Percentiles rank a stretch among this genome's conserved stretches.
Conservation (phyloP, 2,329 filamentous ascomycete species). For the Epichloe brachyelytri region DNA sequence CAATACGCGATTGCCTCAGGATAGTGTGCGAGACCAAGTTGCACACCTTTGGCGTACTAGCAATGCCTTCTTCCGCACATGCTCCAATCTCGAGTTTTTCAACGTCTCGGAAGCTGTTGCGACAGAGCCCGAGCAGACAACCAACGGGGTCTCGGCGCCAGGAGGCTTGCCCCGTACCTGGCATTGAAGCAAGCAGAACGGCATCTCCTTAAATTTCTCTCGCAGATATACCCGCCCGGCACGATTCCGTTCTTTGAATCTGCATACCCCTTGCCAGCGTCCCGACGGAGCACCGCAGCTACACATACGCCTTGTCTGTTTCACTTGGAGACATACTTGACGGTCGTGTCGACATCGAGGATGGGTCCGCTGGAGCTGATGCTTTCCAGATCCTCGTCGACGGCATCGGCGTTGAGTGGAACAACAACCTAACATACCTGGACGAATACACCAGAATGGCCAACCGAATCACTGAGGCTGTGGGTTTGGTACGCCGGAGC, state of each 20-base stretch:
- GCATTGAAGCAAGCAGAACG: conserved; percentile 55
- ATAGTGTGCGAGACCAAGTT: conserved; percentile 43
- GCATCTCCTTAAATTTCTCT: conserved; percentile 57
- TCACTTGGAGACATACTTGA: conserved; percentile 39
- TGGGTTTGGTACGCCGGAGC: conserved; percentile 48
- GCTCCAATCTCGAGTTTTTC: conserved; percentile 65
- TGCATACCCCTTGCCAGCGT: conserved; percentile 50
- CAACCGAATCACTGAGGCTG: conserved; percentile 40
- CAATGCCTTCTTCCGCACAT: conserved; percentile 46
- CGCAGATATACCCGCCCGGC: conserved; percentile 41
- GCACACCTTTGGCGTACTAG: conserved; percentile 40
- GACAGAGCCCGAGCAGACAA: neutral
- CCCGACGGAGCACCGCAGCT: conserved; percentile 44
- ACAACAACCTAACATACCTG: conserved; percentile 7
- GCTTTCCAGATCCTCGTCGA: conserved; percentile 48
- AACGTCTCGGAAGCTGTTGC: conserved; percentile 49
- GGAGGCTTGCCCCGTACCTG: conserved; percentile 44
- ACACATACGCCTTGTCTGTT: conserved; percentile 57
- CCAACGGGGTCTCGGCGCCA: neutral
- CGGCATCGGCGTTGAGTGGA: conserved; percentile 22
- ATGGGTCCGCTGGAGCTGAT: conserved; percentile 53
- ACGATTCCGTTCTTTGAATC: conserved; percentile 47
- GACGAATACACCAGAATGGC: conserved; percentile 21
- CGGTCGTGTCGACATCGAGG: conserved; percentile 45
- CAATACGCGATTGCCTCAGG: conserved; percentile 50